A percentile compares a stretch with the other conserved stretches of the same genome.
Conservation (phyloP, 441 rosid genomes). For the Hypseocharis bilobata region DNA sequence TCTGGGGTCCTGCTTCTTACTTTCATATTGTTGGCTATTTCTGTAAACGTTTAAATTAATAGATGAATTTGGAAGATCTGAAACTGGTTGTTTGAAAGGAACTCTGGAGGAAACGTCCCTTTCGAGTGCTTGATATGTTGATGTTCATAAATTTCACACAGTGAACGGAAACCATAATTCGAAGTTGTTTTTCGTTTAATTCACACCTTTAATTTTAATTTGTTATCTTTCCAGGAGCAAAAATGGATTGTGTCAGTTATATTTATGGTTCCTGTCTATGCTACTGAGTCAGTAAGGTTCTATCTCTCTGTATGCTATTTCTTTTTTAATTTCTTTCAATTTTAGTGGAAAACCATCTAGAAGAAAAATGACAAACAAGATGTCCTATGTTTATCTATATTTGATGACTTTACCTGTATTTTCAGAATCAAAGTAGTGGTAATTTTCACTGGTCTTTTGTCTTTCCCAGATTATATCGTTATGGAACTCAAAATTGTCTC, state of each 20-base stretch:
- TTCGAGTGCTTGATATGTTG: background rate
- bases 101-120: background rate
- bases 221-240: conserved; percentile 51
- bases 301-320: conserved; percentile 1
- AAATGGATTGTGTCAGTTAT: conserved; percentile 74
- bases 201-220: background rate
- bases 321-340: background rate
- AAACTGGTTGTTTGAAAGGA: background rate
- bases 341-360: background rate
- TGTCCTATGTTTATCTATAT: background rate
- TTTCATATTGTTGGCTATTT: background rate
- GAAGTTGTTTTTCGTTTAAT: background rate
- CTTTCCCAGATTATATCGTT: conserved; percentile 49
- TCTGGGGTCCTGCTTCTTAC: background rate
- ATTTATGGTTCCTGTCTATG: conserved; percentile 86
- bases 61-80: background rate
- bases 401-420: background rate
- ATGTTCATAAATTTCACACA: background rate
- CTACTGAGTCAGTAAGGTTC: conserved; percentile 64
- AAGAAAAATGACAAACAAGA: background rate
- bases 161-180: background rate
- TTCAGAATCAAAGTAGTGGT: background rate
- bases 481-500: conserved; percentile 47
- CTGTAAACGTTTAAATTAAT: too few species aligned
- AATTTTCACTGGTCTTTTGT: background rate